Evolutionary conservation across 148 eudicot species (phyloP), one percentile per base, ranked within the genome.

Genomic region (Camellia sinensis): DNA sequence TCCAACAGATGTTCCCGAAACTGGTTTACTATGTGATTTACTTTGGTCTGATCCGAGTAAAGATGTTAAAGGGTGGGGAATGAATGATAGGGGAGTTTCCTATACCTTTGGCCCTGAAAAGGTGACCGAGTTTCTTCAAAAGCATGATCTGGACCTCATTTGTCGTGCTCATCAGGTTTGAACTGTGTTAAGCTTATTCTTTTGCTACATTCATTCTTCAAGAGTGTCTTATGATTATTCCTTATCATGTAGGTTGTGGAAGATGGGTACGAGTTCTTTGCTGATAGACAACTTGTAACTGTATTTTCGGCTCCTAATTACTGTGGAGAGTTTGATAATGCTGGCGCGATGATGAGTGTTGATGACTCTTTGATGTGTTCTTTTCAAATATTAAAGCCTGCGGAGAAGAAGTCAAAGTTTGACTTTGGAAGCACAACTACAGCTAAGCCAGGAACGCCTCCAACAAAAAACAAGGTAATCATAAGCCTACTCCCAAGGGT

Each of bases 321-420:
- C 83, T 87, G 90, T 81, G 90, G 90, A 65, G 90, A 87, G 67
- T 87, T 87, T 65, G 90, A 87, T 76, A 88, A 88, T 82, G 90
- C 90, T 71, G 90, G 90, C 63, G 90, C 88, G 8, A 85, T 88
- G 90, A 88, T 88, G 90, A 88, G 90, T 8, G 88, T 88, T 61
- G 90, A 88, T 77, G 90, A 88, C 46, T 81, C 85, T 40, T 77
- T 88, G 43, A 88, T 85, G 90, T 88, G 90, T 67, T 88, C 90
- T 45, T 88, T 88, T 54, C 90, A 88, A 82, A 88, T 88, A 63
- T 68, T 88, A 43, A 88, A 85, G 83, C 90, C 90, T 9, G 90
- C 88, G 17, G 90, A 85, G 43, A 88, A 85, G 83, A 88, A 88
- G 79, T 85, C 87, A 45, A 88, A 71, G 80, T 81, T 83, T 83